Evolutionary conservation across 208 protist genomes (phyloP), one percentile per base, ranked within the genome.

Genomic region (Sergeia podlipaevii): DNA sequence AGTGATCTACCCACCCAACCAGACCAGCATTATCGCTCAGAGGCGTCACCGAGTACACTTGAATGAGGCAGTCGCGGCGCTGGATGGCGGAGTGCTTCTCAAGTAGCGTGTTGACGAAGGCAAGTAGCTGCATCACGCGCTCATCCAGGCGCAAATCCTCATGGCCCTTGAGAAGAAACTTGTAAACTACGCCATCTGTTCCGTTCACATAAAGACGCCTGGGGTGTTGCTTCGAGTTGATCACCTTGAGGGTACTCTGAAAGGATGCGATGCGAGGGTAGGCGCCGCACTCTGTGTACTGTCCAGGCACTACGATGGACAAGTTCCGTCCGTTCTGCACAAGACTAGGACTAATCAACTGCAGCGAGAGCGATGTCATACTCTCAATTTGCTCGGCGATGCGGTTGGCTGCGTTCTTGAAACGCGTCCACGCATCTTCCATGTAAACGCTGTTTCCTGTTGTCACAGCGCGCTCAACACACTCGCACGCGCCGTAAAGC

Each of bases 111-210:
- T 99, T 99, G 18, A 99, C 97, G 42, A 99, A 94, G 1, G 95
- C 96, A 59, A 99, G 98, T 42, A 99, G 91, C 85, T 99, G 98
- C 98, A 99, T 99, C 21, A 99, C 98, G 26, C 98, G 85, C 80
- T 99, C 98, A 73, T 99, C 99, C 76, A 99, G 91, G 24, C 98
- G 80, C 26, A 98, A 65, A 62, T 98, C 97, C 76, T 99, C 98
- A 65, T 98, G 95, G 20, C 98, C 99, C 65, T 99, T 99, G 23
- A 99, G 85, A 26, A 99, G 77, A 82, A 99, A 99, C 60, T 92
- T 85, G 79, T 99, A 99, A 24, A 92, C 51, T 2, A 86, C 51
- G 21, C 97, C 98, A 72, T 99, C 96, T 13, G 74, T 94, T 38
- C 98, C 98, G 48, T 91, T 84, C 23, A 99, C 85, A 51, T 90